phyloP scores from a whole-genome alignment of 495 filamentous ascomycete species.

The Articulospora tetracladia region DNA sequence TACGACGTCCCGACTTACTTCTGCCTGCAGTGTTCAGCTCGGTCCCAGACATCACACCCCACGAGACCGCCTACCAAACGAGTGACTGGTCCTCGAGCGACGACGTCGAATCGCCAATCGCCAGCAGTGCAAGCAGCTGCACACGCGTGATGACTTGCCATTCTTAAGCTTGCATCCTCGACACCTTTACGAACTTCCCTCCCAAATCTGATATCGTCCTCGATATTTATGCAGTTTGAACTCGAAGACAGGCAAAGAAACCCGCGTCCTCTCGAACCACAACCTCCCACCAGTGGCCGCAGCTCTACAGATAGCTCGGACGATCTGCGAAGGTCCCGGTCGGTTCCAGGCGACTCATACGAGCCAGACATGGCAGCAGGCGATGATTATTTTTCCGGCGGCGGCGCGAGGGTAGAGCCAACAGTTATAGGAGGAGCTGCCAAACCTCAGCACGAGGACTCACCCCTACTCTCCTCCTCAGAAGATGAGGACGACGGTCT shows the following conservation, averaged over 20 bases:
- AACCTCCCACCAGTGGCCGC: neutral
- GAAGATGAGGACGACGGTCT: constrained; percentile 36
- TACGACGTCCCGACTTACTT: neutral
- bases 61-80: neutral
- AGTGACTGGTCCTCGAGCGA: neutral
- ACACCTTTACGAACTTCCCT: too few relatives aligned
- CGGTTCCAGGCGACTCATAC: neutral
- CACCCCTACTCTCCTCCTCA: constrained; percentile 51
- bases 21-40: neutral
- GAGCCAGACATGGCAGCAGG: neutral
- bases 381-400: constrained; percentile 1
- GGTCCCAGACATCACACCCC: neutral
- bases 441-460: constrained; percentile 43
- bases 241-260: neutral
- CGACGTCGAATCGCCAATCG: neutral
- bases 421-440: neutral
- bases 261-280: neutral
- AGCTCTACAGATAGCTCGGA: neutral
- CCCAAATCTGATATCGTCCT: neutral
- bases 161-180: neutral
- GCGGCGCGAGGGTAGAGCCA: neutral
- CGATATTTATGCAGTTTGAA: neutral
- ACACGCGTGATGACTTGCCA: constrained; percentile 8
- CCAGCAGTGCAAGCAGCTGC: neutral
- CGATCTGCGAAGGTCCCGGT: neutral